A percentile compares a stretch with the other conserved stretches of the same genome.
These are phyloP conservation scores for Penicillium flavigenum DNA, from an alignment of 495 filamentous ascomycete genomes.

Conservation along the genomic window DNA sequence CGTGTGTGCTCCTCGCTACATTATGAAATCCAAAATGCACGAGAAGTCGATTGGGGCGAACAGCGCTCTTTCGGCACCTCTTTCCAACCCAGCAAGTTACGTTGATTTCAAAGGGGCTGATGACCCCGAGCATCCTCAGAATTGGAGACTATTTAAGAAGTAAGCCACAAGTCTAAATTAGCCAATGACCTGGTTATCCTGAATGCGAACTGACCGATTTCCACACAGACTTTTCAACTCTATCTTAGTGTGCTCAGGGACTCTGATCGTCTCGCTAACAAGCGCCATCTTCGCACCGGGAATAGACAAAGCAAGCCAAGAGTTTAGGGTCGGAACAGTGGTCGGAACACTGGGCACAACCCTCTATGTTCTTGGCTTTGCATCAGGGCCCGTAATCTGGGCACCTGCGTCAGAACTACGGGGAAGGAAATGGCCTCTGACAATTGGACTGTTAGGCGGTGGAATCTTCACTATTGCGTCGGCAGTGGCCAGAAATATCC, in stretches of 20 bases:
- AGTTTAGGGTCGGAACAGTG: conserved; percentile 48
- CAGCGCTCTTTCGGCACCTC: conserved; percentile 42
- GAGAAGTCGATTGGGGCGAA: conserved; percentile 30
- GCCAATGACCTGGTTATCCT: too few species aligned
- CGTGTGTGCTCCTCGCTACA: neutral
- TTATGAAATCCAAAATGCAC: conserved; percentile 2
- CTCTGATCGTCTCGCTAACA: conserved; percentile 52
- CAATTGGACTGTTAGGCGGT: conserved; percentile 51
- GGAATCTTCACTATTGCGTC: conserved; percentile 56
- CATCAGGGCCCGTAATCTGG: conserved; percentile 56
- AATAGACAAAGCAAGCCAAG: conserved; percentile 37
- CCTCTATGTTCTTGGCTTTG: conserved; percentile 55
- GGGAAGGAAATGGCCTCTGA: conserved; percentile 59
- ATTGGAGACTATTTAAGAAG: conserved; percentile 44
- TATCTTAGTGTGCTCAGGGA: conserved; percentile 46
- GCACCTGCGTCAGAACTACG: conserved; percentile 75
- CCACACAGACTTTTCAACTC: conserved; percentile 27
- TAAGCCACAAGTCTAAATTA: conserved; percentile 22
- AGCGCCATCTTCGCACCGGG: conserved; percentile 57
- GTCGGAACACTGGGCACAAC: conserved; percentile 53
- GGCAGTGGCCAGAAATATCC: conserved; percentile 57
- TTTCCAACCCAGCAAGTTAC: conserved; percentile 44
- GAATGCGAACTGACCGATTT: neutral
- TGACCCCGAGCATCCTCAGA: conserved; percentile 54
- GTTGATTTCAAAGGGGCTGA: conserved; percentile 52